Conservation (phyloP, 2,329 filamentous ascomycete species). For the Colletotrichum sublineola region DNA sequence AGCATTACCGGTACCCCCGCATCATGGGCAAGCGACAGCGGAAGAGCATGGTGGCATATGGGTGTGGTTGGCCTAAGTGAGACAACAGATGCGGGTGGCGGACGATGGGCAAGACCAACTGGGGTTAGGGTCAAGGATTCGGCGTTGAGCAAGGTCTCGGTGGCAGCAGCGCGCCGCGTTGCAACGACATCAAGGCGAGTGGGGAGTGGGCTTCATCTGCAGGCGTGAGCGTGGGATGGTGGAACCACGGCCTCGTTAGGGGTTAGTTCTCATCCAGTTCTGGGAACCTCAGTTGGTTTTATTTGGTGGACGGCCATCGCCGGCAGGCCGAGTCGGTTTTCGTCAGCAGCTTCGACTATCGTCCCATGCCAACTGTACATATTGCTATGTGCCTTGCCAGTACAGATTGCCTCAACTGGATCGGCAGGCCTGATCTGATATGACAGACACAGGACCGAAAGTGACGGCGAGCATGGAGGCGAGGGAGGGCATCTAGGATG, state of each 20-base stretch:
- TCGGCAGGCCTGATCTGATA: conserved; percentile 35
- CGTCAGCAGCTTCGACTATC: conserved; percentile 14
- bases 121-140: conserved; percentile 20
- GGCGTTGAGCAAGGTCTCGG: not conserved
- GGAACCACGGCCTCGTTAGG: conserved; percentile 17
- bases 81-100: not conserved
- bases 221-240: conserved; percentile 29
- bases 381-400: not conserved
- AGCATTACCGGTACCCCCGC: conserved; percentile 30
- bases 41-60: conserved; percentile 9
- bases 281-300: not conserved
- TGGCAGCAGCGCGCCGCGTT: not conserved
- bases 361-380: conserved; percentile 7
- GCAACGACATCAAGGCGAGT: conserved; percentile 12
- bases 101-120: conserved; percentile 21
- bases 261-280: conserved; percentile 2
- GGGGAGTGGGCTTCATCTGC: conserved; percentile 28
- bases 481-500: not conserved
- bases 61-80: conserved; percentile 17
- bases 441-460: conserved; percentile 31
- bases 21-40: conserved; percentile 14
- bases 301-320: conserved; percentile 29
- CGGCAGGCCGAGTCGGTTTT: conserved; percentile 27
- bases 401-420: conserved; percentile 12
- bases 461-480: conserved; percentile 28